These are phyloP conservation scores for Scenedesmus sp. DNA, from an alignment of 163 green algal genomes.

Conservation along the genomic window DNA sequence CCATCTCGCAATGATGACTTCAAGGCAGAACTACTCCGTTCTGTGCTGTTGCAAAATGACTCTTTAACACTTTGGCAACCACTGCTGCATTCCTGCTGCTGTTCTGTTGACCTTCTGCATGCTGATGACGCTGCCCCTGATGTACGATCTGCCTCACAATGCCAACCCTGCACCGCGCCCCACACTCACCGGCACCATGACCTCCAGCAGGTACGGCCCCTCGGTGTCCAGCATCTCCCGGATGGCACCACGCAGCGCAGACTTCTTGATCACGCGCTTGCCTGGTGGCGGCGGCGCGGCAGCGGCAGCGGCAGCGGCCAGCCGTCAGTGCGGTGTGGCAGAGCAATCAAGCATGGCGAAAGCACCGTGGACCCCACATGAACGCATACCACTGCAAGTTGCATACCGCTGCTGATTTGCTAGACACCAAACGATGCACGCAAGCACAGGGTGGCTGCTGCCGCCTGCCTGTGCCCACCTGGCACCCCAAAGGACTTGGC, in stretches of 20 bases:
- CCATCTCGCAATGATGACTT: too few species aligned
- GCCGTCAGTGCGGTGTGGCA: too few species aligned
- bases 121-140: neutral
- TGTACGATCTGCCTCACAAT: neutral
- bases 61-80: too few species aligned
- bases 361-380: too few species aligned
- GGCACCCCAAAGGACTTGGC: conserved; percentile 92
- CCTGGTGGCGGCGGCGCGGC: neutral
- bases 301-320: neutral
- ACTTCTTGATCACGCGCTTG: conserved; percentile 41
- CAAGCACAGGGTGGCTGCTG: too few species aligned
- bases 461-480: conserved; percentile 39
- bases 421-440: too few species aligned
- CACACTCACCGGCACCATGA: conserved; percentile 74
- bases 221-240: conserved; percentile 94
- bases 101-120: neutral
- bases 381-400: too few species aligned
- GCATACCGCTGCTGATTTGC: too few species aligned
- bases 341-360: too few species aligned
- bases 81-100: too few species aligned
- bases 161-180: neutral
- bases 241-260: conserved; percentile 84
- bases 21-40: too few species aligned
- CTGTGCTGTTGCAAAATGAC: too few species aligned
- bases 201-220: conserved; percentile 98